Evolutionary conservation across 2,329 filamentous ascomycete genomes (phyloP), one percentile per base, ranked within the genome.

Genomic region (Fusarium mangiferae): DNA sequence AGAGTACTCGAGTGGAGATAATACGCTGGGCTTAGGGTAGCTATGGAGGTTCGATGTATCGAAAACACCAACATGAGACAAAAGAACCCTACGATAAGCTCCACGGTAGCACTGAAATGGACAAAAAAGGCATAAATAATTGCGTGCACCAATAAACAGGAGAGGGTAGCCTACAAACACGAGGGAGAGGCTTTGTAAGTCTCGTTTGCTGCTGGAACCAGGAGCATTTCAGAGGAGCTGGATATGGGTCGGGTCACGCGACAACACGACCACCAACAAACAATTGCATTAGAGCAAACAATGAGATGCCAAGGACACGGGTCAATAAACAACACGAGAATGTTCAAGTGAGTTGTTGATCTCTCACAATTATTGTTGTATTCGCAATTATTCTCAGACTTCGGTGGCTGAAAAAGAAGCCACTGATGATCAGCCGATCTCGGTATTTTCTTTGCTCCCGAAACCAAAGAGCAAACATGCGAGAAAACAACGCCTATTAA

Each of bases 61-160:
- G 10, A 6, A 10, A 14, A 14, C 8, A 24, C 17, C 1, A 3
- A 24, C 0, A 0, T 10, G 15, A 33, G 7, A 14, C 3, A 33
- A 24, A 12, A 18, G 5, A 2, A 17, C 9, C 10, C 4, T 14
- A 18, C 7, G 3, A n/a, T 18, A 4, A 35, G 30, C 8, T 24
- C 8, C 4, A 20, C 3, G 6, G 4, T 33, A 3, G 11, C 6
- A 9, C 3, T 10, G 8, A 2, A 14, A 24, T 14, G 1, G 14
- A 51, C 4, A 35, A 51, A 9, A 9, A 24, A 24, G 4, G 7
- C 0, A 24, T 24, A 4, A 33, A 51, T n/a, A 7, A 51, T 24
- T 7, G 6, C 4, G 20, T 7, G 4, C 17, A 20, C 17, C 7
- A 8, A 20, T 20, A 0, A 10, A 11, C 4, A 24, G 12, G 8